These are phyloP conservation scores for Aureobasidium sp. DNA, from an alignment of 2,329 filamentous ascomycete species.

Conservation along the genomic window DNA sequence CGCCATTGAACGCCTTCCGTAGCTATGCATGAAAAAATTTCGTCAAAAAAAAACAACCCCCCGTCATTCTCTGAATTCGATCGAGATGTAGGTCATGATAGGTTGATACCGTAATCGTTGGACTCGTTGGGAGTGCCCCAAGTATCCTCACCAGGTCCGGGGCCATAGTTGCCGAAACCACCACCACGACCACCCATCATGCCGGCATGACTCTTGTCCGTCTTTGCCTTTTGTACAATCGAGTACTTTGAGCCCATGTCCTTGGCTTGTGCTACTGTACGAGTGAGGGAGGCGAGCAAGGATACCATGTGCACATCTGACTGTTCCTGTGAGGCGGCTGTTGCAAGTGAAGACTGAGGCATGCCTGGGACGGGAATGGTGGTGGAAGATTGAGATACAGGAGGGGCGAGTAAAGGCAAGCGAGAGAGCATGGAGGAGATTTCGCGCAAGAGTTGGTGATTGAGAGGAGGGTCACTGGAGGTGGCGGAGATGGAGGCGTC, in stretches of 20 bases:
- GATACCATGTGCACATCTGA: conserved; percentile 77
- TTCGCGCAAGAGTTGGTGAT: conserved; percentile 72
- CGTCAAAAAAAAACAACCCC: too few species aligned
- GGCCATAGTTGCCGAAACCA: neutral
- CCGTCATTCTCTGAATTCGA: neutral
- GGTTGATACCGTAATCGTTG: neutral
- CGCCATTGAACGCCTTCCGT: neutral
- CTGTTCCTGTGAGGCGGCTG: conserved; percentile 57
- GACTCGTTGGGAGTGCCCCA: neutral
- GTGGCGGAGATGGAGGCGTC: conserved; percentile 32
- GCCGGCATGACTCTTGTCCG: conserved; percentile 23
- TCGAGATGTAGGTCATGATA: neutral
- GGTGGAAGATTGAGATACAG: conserved; percentile 55
- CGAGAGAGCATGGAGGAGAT: conserved; percentile 80
- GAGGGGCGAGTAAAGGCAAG: conserved; percentile 76
- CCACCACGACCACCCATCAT: conserved; percentile 17
- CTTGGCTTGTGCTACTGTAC: conserved; percentile 61
- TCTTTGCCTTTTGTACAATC: conserved; percentile 34
- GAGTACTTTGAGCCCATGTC: conserved; percentile 67
- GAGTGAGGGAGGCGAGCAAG: conserved; percentile 66
- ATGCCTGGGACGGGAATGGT: conserved; percentile 56
- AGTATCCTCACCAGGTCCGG: neutral
- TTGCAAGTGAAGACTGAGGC: conserved; percentile 17
- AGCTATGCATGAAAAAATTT: neutral
- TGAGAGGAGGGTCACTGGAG: conserved; percentile 29